These are phyloP conservation scores for Yarrowia sp. DNA, from an alignment of 805 yeast species.

Conservation along the genomic window DNA sequence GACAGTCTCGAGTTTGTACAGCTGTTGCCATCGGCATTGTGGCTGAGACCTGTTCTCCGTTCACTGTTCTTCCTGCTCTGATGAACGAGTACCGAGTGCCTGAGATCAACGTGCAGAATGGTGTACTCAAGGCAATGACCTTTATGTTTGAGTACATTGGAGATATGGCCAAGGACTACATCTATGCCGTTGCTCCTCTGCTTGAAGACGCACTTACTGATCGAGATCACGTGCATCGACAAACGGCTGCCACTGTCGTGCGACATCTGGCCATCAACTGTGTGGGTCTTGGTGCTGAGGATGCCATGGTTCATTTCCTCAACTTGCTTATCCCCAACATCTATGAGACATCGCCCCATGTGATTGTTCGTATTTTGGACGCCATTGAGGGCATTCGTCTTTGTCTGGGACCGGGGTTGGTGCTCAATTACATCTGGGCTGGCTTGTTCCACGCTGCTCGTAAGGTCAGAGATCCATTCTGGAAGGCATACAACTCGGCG, in stretches of 20 bases:
- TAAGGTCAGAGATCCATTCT: slow-evolving; percentile 81
- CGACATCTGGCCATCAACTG: slow-evolving; percentile 82
- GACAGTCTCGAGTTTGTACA: slow-evolving; percentile 94
- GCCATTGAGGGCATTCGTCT: slow-evolving; percentile 75
- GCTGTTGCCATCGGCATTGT: slow-evolving; percentile 98
- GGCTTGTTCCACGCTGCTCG: slow-evolving; percentile 95
- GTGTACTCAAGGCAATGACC: slow-evolving; percentile 87
- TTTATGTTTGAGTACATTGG: slow-evolving; percentile 93
- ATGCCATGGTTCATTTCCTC: slow-evolving; percentile 80
- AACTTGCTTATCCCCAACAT: slow-evolving; percentile 87
- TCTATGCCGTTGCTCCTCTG: slow-evolving; percentile 78
- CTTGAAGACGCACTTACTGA: slow-evolving; percentile 90
- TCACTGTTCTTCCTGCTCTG: slow-evolving; percentile 89
- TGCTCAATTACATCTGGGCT: slow-evolving; percentile 78
- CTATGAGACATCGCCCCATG: slow-evolving; percentile 95
- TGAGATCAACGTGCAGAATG: slow-evolving; percentile 92
- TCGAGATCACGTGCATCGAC: slow-evolving; percentile 90
- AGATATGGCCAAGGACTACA: slow-evolving; percentile 77
- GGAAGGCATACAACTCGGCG: slow-evolving; percentile 80
- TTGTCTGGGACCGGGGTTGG: slow-evolving; percentile 77
- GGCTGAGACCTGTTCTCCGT: slow-evolving; percentile 91
- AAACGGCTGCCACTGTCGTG: slow-evolving; percentile 89
- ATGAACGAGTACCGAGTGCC: slow-evolving; percentile 96
- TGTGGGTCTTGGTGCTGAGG: slow-evolving; percentile 76
- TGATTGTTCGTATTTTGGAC: slow-evolving; percentile 79